Evolutionary conservation across 2,329 filamentous ascomycete genomes (phyloP).

Genomic region (Orbilia blumenaviensis): DNA sequence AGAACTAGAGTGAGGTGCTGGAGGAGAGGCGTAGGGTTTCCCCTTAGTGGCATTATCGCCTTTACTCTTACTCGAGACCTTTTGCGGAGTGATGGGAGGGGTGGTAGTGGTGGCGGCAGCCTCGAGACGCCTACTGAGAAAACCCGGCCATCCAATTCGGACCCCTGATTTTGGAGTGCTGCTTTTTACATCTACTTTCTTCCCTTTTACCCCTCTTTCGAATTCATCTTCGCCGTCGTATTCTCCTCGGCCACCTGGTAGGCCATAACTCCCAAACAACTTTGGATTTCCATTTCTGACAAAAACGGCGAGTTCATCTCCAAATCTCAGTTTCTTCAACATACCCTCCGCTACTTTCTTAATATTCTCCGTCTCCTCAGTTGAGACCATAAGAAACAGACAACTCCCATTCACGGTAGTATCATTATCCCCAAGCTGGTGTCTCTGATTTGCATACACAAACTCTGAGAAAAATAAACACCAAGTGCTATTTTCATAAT

Average conservation of each 20-base stretch:
- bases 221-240: neutral
- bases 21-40: neutral
- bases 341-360: slow-evolving; percentile 9
- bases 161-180: neutral
- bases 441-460: neutral
- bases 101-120: neutral
- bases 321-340: neutral
- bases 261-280: slow-evolving; percentile 31
- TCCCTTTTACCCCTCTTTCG: too few relatives aligned
- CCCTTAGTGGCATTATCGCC: neutral
- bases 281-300: slow-evolving; percentile 15
- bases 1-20: neutral
- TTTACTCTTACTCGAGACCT: neutral
- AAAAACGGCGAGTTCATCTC: slow-evolving; percentile 29
- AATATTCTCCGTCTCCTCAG: neutral
- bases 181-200: too few relatives aligned
- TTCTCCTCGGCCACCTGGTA: neutral
- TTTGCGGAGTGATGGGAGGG: neutral
- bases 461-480: slow-evolving; percentile 47
- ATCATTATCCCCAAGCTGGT: neutral
- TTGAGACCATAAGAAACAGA: slow-evolving; percentile 29
- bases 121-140: too few relatives aligned
- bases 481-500: neutral
- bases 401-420: slow-evolving; percentile 7
- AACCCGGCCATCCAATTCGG: neutral